Evolutionary conservation across 495 filamentous ascomycete genomes (phyloP), one percentile per base, ranked within the genome.

Genomic region (Hypoxylon lenormandii): DNA sequence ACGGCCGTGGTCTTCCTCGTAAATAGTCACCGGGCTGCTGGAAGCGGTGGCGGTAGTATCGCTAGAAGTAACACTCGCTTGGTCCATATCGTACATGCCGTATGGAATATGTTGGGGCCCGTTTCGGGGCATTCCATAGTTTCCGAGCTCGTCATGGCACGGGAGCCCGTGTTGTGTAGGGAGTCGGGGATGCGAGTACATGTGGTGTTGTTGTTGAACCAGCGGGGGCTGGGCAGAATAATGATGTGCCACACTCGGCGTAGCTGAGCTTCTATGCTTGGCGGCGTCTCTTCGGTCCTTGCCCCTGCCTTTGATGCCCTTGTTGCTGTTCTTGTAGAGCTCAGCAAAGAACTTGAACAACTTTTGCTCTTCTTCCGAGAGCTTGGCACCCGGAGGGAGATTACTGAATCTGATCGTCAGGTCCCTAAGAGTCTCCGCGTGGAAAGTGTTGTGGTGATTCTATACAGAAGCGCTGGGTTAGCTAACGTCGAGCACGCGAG

Each of bases 381-480:
- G 87, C 5, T 83, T 79, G 30, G 89, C 85, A 4, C 83, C 84
- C 47, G 90, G 85, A 10, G 80, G 78, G 51, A 92, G 80, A 58
- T 82, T 82, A 3, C 89, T 87, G 74, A 97, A 96, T 73, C 88
- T 91, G 26, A 81, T 60, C 3, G 91, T 96, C 47, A 97, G 80
- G n/a, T 85, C 78, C 36, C 85, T 84, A 23, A 98, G 83, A 1
- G 91, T 90, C 6, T 84, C 75, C 19, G 86, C 81, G 75, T 98
- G 94, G 73, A 95, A 98, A 65, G 91, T 92, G 77, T 98, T 97
- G 76, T 97, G 94, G 75, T 98, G 94, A 18, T 89, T 93, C 93
- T 97, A 64, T 60, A 63, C 18, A 22, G 37, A 16, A 61, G 58
- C 60, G 64, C 53, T 18, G 66, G 63, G 65, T 56, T 21, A 67